Conservation (phyloP, 176 grass and related monocot species). For the maize (Zea mays) region Zm-B73-REFERENCE-NAM-5.0 NC_050103.1:89590001-89590500, state of each 20-base stretch:
- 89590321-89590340: slow-evolving; percentile 39
- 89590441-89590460: slow-evolving; percentile 37
- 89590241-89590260: slow-evolving; percentile 41
- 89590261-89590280: slow-evolving; percentile 50
- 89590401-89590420: slow-evolving; percentile 60
- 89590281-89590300: slow-evolving; percentile 41
- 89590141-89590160: slow-evolving; percentile 57
- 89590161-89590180: slow-evolving; percentile 55
- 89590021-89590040: slow-evolving; percentile 46
- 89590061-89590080: slow-evolving; percentile 77
- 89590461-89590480: slow-evolving; percentile 18
- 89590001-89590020: slow-evolving; percentile 50
- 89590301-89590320: slow-evolving; percentile 42
- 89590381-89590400: slow-evolving; percentile 39
- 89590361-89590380: slow-evolving; percentile 51
- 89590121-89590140: slow-evolving; percentile 56
- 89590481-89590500: background rate
- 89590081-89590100: slow-evolving; percentile 30
- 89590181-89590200: slow-evolving; percentile 73
- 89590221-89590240: slow-evolving; percentile 38
- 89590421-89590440: slow-evolving; percentile 55
- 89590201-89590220: slow-evolving; percentile 51
- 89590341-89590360: slow-evolving; percentile 13
- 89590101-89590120: slow-evolving; percentile 28
- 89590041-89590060: slow-evolving; percentile 15